phyloP scores from a whole-genome alignment of 768 basidiomycete species.

The Mycena alexandri region DNA sequence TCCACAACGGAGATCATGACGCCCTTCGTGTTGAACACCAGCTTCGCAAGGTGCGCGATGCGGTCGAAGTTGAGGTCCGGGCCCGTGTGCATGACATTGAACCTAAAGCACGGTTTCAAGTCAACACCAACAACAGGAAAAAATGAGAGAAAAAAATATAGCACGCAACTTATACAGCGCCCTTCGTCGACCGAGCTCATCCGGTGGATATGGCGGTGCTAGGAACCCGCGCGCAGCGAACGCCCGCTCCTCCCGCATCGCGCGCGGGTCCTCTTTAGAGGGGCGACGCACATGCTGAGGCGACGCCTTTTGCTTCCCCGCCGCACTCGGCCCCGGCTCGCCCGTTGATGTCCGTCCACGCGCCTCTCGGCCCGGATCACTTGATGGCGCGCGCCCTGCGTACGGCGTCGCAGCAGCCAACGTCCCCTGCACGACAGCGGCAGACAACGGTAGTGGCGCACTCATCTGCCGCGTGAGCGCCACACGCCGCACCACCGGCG shows the following conservation, averaged over 20 bases:
- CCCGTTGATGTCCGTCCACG: not conserved
- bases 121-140: not conserved
- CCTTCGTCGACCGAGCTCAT: constrained; percentile 84
- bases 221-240: constrained; percentile 77
- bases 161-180: constrained; percentile 81
- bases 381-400: constrained; percentile 15
- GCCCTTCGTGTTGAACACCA: constrained; percentile 92
- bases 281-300: constrained; percentile 38
- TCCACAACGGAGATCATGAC: constrained; percentile 89
- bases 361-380: constrained; percentile 25
- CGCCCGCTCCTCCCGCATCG: constrained; percentile 76
- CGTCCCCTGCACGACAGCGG: not conserved
- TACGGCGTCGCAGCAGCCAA: constrained; percentile 35
- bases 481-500: constrained; percentile 51
- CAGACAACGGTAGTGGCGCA: constrained; percentile 54
- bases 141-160: constrained; percentile 18
- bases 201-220: constrained; percentile 84
- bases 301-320: constrained; percentile 2
- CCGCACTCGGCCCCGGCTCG: not conserved
- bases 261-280: constrained; percentile 56
- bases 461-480: constrained; percentile 62
- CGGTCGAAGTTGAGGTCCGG: constrained; percentile 93
- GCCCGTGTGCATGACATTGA: constrained; percentile 90
- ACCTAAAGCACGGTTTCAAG: constrained; percentile 55
- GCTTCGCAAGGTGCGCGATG: constrained; percentile 91